phyloP scores from a whole-genome alignment of 495 filamentous ascomycete species.

The Xylaria palmicola region DNA sequence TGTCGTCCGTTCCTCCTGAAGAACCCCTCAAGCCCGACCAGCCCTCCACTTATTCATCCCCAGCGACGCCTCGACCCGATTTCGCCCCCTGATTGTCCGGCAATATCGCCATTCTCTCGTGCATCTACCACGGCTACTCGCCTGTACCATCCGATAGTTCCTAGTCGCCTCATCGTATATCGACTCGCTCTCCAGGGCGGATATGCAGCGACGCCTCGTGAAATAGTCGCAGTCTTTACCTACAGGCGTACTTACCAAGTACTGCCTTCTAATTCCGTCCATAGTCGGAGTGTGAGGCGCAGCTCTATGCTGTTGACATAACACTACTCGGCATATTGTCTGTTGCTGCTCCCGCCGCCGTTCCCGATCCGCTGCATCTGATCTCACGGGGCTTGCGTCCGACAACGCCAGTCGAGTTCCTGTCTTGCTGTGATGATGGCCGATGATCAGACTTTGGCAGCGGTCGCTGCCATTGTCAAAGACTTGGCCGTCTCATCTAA shows the following conservation, averaged over 20 bases:
- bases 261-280: constrained; percentile 15
- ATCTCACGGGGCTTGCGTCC: background rate
- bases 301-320: constrained; percentile 48
- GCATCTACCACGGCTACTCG: too few species aligned
- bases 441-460: constrained; percentile 61
- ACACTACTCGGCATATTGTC: constrained; percentile 32
- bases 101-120: background rate
- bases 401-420: background rate
- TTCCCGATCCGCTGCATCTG: background rate
- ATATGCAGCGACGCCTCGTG: constrained; percentile 21
- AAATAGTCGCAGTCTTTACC: constrained; percentile 21
- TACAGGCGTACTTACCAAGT: constrained; percentile 12
- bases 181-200: constrained; percentile 25
- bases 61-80: background rate
- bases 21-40: background rate
- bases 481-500: constrained; percentile 55
- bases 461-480: constrained; percentile 62
- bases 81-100: background rate
- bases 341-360: constrained; percentile 38
- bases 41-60: background rate
- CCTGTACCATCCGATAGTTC: background rate
- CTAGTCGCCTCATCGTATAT: constrained; percentile 4
- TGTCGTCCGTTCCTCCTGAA: background rate
- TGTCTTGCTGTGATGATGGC: constrained; percentile 42
- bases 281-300: constrained; percentile 7